Evolutionary conservation across 2,329 filamentous ascomycete species (phyloP), one percentile per base, ranked within the genome.

Genomic region (Pseudocercospora fuligena): DNA sequence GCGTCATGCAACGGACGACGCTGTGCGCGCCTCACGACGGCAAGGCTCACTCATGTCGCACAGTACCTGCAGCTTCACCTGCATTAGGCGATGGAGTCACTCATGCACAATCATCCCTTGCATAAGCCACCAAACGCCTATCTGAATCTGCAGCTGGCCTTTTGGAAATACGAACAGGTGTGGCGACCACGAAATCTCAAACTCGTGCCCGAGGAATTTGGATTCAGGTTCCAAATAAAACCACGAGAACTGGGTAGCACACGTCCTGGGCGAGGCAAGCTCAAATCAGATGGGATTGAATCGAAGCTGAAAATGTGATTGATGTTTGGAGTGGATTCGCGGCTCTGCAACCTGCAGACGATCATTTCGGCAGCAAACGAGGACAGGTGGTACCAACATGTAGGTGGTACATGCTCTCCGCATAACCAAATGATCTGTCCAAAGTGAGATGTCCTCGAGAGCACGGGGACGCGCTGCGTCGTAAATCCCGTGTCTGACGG

Each of bases 51-150:
- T 23, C 56, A 27, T 0, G 66, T 66, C 33, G 40, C 64, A 66
- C 66, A 54, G 58, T 64, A 63, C 61, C 64, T 66, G 66, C 63
- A 68, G 59, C 23, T 43, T 16, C 43, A 31, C 53, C 56, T 58
- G 40, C 57, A 31, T 60, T 57, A 56, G 40, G 53, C 56, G 21
- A 21, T 11, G 56, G 36, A 46, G 33, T 36, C 33, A 36, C 40
- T 1, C 40, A 43, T 43, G 40, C 40, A 47, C 49, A 47, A 31
- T 36, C 25, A 25, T 27, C 33, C 66, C 66, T 69, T 69, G 63
- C 66, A 64, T 61, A 27, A 49, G 25, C 27, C 21, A 31, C 27
- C 27, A 58, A 60, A 61, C 61, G 36, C 60, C 60, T 54, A 60
- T 63, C 54, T 43, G 27, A 29, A 16, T 53, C 56, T 25, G 49